Evolutionary conservation across 306 rosid species (phyloP), one percentile per base, ranked within the genome.

Genomic region (Aeschynomene evenia): DNA sequence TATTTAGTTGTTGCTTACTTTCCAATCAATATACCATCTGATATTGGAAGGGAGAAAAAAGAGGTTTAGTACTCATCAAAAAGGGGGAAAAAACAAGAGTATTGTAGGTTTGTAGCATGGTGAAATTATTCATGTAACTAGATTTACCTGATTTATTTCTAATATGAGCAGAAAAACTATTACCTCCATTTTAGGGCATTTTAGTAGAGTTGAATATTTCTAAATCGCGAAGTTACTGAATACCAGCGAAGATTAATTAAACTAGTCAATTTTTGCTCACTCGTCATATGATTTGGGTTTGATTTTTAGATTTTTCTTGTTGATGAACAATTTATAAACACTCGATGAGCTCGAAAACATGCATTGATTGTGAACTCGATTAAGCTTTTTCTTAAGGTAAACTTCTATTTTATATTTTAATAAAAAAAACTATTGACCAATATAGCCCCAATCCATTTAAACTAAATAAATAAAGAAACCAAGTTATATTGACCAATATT

Each of bases 1-100:
- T 54, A 26, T 71, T 70, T 28, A 40, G 61, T 56, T 29, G 20
- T 29, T 39, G 36, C 34, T 46, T 71, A 62, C 45, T 34, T 50
- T 61, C 20, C 61, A 49, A 22, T 56, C 13, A 21, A 10, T 57
- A 45, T 57, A 14, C 31, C 29, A 58, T 66, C 57, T 28, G 19
- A 19, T 33, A 61, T 43, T 67, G 42, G 19, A 18, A 79, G 42
- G n/a, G 18, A 79, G n/a, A 73, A 73, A 54, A 68, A 64, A 45
- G 58, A 36, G 53, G 13, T 66, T 36, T 10, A 56, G 45, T 19
- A 58, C 22, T 42, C 58, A 68, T 22, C 4, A 33, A 46, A 21
- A 21, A 11, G 7, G 3, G 14, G 5, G 11, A 49, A 48, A 6
- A 48, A 1, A 21, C 9, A 9, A 11, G 10, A 7, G 16, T 6